Base-by-base conservation (phyloP, 345 rosid genomes). In the Geranium rotundifolium region DNA sequence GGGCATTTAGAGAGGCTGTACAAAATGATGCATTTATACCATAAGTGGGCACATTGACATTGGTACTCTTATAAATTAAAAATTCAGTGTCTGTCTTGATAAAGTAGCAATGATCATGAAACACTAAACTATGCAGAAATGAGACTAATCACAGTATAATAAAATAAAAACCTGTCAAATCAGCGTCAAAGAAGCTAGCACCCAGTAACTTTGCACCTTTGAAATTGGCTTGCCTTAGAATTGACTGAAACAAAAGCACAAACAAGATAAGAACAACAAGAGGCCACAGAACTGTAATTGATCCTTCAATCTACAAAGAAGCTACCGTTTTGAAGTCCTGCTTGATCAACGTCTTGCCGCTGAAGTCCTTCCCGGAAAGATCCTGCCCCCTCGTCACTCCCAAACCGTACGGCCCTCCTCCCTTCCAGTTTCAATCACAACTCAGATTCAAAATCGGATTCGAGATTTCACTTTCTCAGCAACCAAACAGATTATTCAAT, bases 131-230 rank as follows among this genome's bases (percentile, higher is more conserved):
- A 34, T 34, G 10, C 7, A 4, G 41, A 34, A 34, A 34, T 34
- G 41, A 34, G 10, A 34, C 41, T 34, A 34, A 34, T 34, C 41
- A 34, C 41, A 34, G 10, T 5, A 34, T 0, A 4, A 8, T 34
- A 27, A 4, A 34, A 34, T 8, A 5, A 34, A 34, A 34, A 34
- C 41, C 41, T 34, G 41, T 34, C 10, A 92, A 71, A 77, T 92
- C 99, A 64, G 97, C 91, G 77, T 92, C 96, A 54, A 89, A 87
- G 87, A 89, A 87, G 77, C 99, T 92, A 59, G 98, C 97, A 65
- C 98, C 98, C 34, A 87, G 73, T 73, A 92, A 75, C 72, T 89
- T 89, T 6, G 95, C 90, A 7, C 91, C 96, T 71, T 84, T 87
- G 86, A 92, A 89, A 70, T 82, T 92, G 61, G 27, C 27, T 23